Evolutionary conservation across 352 stramenopile genomes (phyloP), one percentile per base, ranked within the genome.

Genomic region (Phytophthora citricola): DNA sequence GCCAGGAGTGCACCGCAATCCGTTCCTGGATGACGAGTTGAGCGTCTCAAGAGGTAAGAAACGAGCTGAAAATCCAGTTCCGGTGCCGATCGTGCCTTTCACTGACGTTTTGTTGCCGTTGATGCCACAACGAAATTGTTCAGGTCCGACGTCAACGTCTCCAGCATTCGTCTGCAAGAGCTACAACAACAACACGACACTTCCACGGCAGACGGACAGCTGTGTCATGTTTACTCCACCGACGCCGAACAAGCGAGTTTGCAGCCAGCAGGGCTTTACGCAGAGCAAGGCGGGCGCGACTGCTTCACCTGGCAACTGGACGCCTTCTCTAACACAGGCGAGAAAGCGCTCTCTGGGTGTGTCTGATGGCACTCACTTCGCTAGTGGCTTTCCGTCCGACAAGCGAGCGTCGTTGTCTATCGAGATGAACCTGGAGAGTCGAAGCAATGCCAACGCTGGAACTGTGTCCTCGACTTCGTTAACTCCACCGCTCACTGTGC

Each of bases 241-340:
- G 43, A 75, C 66, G 45, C 71, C 66, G 10, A 78, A 78, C 54
- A 78, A 78, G 54, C 71, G 71, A 34, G 62, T 78, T 38, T 78
- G 71, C 62, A 75, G 71, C 45, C 66, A 78, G 32, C 66, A 78
- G 27, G 58, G 62, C 44, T 67, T 73, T 20, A 59, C 43, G 20
- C 70, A 72, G 52, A 78, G 66, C 58, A 78, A 75, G 49, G 44
- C 61, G 11, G 57, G 29, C 22, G 54, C 66, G 9, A 65, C 63
- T 47, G 57, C 49, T 32, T 55, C 60, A 44, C 39, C 41, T 14
- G 52, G 52, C 26, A 69, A 54, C 45, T 75, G 66, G 56, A 22
- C 58, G 56, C 45, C 70, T 50, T 72, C 56, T 40, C 60, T 74
- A 51, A 59, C 62, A 31, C 60, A 75, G 20, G 57, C 62, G 17